Conservation (phyloP, 371 early-diverging fungal genomes). For the Amoeboaphelidium protococcarum region DNA sequence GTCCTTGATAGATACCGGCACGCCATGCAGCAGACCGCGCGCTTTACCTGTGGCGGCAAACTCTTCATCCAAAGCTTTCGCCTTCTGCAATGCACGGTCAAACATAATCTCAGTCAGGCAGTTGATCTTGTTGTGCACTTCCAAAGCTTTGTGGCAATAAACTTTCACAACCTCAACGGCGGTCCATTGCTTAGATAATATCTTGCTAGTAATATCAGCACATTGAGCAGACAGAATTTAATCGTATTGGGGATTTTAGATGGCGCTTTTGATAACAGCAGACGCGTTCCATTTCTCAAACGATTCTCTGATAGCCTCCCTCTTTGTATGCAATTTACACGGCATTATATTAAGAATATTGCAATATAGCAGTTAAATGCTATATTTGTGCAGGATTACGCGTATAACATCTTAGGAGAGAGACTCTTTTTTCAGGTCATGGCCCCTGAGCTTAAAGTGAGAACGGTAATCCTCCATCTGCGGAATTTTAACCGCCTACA, state of each 20-base stretch:
- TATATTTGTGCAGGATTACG: no score
- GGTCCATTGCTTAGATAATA: neutral
- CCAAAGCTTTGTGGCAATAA: neutral
- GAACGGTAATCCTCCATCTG: no score
- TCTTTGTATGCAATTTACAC: no score
- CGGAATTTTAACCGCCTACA: no score
- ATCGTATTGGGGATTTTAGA: neutral
- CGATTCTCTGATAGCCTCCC: no score
- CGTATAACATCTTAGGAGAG: no score
- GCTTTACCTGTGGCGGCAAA: neutral
- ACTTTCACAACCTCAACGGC: neutral
- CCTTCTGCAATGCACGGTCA: neutral
- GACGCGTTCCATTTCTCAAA: neutral
- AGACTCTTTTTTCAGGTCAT: no score
- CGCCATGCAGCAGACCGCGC: conserved; percentile 1
- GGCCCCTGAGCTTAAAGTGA: no score
- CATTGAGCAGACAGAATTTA: neutral
- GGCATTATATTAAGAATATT: no score
- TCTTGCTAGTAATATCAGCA: neutral
- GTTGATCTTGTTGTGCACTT: neutral
- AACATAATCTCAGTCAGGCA: neutral
- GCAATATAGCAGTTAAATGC: no score
- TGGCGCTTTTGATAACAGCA: neutral
- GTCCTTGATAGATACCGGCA: conserved; percentile 7
- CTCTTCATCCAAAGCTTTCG: neutral